Conservation (phyloP, 1,284 basidiomycete genomes). For the Cutaneotrichosporon sp. region DNA sequence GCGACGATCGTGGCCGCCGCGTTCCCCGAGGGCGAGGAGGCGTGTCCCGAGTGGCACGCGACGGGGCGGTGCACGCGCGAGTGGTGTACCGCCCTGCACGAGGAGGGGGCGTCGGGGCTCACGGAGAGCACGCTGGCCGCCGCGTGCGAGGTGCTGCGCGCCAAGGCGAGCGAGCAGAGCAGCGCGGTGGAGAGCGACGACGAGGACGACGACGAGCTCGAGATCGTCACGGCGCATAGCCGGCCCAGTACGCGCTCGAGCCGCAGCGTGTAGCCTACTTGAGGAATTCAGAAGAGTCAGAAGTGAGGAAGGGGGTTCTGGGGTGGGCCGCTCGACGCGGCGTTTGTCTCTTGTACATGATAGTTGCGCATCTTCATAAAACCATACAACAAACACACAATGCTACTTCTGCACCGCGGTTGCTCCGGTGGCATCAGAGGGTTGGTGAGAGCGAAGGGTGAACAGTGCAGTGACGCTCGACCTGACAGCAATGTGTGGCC, state of each 20-base stretch:
- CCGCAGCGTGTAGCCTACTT: not conserved
- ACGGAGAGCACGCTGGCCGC: slow-evolving; percentile 29
- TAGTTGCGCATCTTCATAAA: not conserved
- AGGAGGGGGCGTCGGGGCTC: slow-evolving; percentile 12
- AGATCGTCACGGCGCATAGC: slow-evolving; percentile 14
- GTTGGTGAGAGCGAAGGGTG: too few species aligned
- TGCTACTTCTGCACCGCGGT: not conserved
- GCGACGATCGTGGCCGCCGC: not conserved
- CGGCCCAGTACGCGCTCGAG: not conserved
- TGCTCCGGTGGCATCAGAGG: too few species aligned
- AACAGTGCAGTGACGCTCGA: too few species aligned
- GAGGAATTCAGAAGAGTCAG: not conserved
- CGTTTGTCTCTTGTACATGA: not conserved
- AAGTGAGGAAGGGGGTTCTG: too few species aligned
- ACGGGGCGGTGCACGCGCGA: slow-evolving; percentile 15
- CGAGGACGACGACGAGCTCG: slow-evolving; percentile 20
- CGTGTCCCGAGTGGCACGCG: slow-evolving; percentile 1
- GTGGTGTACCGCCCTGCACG: slow-evolving; percentile 10
- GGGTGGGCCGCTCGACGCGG: not conserved
- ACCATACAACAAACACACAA: not conserved
- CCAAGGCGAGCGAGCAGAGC: slow-evolving; percentile 3
- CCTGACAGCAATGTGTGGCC: too few species aligned
- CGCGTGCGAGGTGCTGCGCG: slow-evolving; percentile 23
- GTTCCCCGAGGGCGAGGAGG: not conserved
- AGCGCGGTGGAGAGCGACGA: slow-evolving; percentile 14